Evolutionary conservation across 331 rosid genomes (phyloP).

Genomic region (Malus hybrid): DNA sequence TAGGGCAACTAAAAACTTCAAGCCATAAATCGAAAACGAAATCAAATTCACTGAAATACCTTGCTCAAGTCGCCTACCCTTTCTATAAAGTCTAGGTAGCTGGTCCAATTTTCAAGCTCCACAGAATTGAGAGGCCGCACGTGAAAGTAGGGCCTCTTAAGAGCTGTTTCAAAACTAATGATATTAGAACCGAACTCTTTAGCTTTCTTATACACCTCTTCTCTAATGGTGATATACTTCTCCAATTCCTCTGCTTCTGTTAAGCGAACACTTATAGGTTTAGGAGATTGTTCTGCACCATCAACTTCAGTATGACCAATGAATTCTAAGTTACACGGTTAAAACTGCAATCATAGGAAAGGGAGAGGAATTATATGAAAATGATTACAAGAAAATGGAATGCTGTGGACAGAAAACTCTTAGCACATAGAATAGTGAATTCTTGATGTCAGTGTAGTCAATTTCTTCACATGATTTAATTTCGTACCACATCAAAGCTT

Average conservation of each 20-base stretch:
- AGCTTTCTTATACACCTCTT: slow-evolving; percentile 95
- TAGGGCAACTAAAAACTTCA: slow-evolving; percentile 36
- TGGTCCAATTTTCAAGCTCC: slow-evolving; percentile 37
- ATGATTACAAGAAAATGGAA: not conserved
- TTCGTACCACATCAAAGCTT: not conserved
- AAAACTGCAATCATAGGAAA: not conserved
- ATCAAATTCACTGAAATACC: slow-evolving; percentile 43
- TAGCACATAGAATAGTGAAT: not conserved
- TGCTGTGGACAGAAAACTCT: not conserved
- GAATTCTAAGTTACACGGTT: not conserved
- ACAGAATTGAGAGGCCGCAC: slow-evolving; percentile 84
- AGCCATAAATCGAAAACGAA: not conserved
- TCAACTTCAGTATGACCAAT: slow-evolving; percentile 12
- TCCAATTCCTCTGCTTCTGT: slow-evolving; percentile 98
- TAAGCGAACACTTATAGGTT: slow-evolving; percentile 81
- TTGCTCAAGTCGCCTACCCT: slow-evolving; percentile 89
- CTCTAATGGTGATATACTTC: slow-evolving; percentile 93
- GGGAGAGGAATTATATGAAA: not conserved
- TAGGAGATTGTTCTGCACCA: slow-evolving; percentile 48
- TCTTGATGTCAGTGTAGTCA: not conserved
- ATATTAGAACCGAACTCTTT: slow-evolving; percentile 98
- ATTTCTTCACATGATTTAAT: not conserved
- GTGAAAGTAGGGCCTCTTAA: slow-evolving; percentile 96
- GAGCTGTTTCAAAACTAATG: slow-evolving; percentile 97
- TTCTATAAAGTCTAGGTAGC: slow-evolving; percentile 73